Evolutionary conservation across 2,329 filamentous ascomycete genomes (phyloP).

Genomic region (Colletotrichum chrysophilum): DNA sequence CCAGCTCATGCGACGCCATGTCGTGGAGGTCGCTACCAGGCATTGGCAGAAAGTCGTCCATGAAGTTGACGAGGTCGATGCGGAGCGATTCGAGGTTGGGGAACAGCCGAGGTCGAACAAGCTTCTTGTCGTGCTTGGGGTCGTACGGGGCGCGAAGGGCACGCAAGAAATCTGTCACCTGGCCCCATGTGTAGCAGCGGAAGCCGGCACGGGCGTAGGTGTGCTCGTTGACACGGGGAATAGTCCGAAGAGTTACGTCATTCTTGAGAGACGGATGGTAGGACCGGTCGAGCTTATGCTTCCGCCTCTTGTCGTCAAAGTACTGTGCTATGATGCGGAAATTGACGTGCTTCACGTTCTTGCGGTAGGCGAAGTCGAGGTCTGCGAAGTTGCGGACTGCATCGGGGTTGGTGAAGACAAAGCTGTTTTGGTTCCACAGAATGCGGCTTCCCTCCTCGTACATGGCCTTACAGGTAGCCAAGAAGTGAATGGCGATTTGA

Average conservation of each 20-base stretch:
- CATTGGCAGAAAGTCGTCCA: slow-evolving; percentile 48
- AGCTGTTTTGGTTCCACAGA: slow-evolving; percentile 58
- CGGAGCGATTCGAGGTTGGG: slow-evolving; percentile 53
- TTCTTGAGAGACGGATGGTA: slow-evolving; percentile 50
- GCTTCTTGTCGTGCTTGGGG: slow-evolving; percentile 39
- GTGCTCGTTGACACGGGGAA: slow-evolving; percentile 47
- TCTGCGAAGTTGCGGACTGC: slow-evolving; percentile 55
- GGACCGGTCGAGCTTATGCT: slow-evolving; percentile 43
- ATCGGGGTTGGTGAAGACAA: slow-evolving; percentile 59
- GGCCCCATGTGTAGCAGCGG: slow-evolving; percentile 59
- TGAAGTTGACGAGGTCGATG: slow-evolving; percentile 62
- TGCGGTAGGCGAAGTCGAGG: slow-evolving; percentile 46
- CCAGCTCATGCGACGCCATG: slow-evolving; percentile 58
- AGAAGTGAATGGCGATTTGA: slow-evolving; percentile 57
- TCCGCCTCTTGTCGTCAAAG: slow-evolving; percentile 53
- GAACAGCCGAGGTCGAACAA: slow-evolving; percentile 45
- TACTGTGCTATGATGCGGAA: slow-evolving; percentile 60
- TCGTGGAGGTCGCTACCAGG: slow-evolving; percentile 55
- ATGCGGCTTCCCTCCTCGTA: slow-evolving; percentile 52
- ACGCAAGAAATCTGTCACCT: slow-evolving; percentile 57
- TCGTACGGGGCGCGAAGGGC: slow-evolving; percentile 57
- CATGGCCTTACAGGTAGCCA: slow-evolving; percentile 57
- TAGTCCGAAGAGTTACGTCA: slow-evolving; percentile 45
- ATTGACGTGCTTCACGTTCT: slow-evolving; percentile 49
- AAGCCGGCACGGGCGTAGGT: slow-evolving; percentile 56